Evolutionary conservation across 768 basidiomycete genomes (phyloP).

Genomic region (Phaeolepiota aurea): DNA sequence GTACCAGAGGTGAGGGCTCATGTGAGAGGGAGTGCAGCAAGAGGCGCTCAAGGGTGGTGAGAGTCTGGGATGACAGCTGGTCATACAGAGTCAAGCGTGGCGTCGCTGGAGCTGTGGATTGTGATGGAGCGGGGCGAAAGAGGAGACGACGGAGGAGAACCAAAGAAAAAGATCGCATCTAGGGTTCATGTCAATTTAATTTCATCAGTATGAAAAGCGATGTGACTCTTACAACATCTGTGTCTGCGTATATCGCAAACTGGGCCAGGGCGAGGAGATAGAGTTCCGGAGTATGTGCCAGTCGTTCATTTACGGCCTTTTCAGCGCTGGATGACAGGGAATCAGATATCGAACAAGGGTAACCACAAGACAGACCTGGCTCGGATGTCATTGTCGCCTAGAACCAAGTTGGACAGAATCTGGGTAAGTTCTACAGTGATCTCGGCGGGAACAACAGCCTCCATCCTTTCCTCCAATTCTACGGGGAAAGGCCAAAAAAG

Average conservation of each 20-base stretch:
- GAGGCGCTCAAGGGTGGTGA: conserved; percentile 62
- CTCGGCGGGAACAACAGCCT: conserved; percentile 51
- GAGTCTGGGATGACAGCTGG: conserved; percentile 57
- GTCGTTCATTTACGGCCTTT: conserved; percentile 72
- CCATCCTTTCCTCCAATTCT: no score
- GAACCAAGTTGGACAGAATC: conserved; percentile 76
- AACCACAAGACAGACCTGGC: conserved; percentile 38
- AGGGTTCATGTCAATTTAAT: conserved; percentile 4
- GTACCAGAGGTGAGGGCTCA: conserved; percentile 49
- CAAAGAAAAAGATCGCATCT: conserved; percentile 85
- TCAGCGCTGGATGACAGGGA: conserved; percentile 48
- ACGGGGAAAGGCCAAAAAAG: no score
- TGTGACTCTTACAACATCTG: conserved; percentile 57
- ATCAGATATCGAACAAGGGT: no score
- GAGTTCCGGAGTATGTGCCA: conserved; percentile 70
- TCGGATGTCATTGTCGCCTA: conserved; percentile 79
- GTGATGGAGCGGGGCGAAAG: conserved; percentile 47
- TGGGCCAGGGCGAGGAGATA: conserved; percentile 75
- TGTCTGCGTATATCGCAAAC: conserved; percentile 69
- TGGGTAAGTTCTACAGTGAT: conserved; percentile 73
- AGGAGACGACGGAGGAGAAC: conserved; percentile 74
- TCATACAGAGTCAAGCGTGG: conserved; percentile 65
- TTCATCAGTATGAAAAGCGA: not conserved
- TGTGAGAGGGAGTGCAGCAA: conserved; percentile 62
- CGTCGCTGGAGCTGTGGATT: conserved; percentile 9